These are phyloP conservation scores for Cryptococcus wingfieldii DNA, from an alignment of 1,284 basidiomycete genomes.

Conservation along the genomic window DNA sequence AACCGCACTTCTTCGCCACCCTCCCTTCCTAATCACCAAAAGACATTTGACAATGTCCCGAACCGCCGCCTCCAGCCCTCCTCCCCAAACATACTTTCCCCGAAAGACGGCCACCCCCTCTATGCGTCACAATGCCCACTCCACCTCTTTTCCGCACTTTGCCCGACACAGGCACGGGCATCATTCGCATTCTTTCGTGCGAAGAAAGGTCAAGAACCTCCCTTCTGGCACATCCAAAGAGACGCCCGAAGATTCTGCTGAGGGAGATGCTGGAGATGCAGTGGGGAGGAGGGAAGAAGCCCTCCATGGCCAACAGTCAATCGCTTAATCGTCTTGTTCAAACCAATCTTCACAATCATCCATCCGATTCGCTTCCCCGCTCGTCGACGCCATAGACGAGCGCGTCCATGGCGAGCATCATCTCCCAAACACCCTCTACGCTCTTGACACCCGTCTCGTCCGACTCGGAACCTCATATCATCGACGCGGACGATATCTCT, in stretches of 20 bases:
- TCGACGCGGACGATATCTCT: not conserved
- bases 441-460: conserved; percentile 8
- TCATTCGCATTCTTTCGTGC: not conserved
- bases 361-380: not conserved
- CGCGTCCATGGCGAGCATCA: conserved; percentile 5
- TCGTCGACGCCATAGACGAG: not conserved
- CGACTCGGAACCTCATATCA: conserved; percentile 3
- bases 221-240: conserved; percentile 1
- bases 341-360: conserved; percentile 8
- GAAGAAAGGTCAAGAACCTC: conserved; percentile 9
- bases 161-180: conserved; percentile 5
- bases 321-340: conserved; percentile 2
- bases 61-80: conserved; percentile 38
- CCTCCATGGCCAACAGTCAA: not conserved
- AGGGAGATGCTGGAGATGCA: not conserved
- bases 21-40: conserved; percentile 19
- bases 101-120: conserved; percentile 35
- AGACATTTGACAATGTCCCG: conserved; percentile 34
- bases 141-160: conserved; percentile 8
- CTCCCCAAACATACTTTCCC: conserved; percentile 39
- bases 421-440: conserved; percentile 7
- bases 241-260: not conserved
- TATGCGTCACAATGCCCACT: conserved; percentile 27
- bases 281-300: too few relatives aligned
- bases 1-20: conserved; percentile 46